phyloP scores from a whole-genome alignment of 805 yeast genomes.

The Lipomyces spencermartinsiae region DNA sequence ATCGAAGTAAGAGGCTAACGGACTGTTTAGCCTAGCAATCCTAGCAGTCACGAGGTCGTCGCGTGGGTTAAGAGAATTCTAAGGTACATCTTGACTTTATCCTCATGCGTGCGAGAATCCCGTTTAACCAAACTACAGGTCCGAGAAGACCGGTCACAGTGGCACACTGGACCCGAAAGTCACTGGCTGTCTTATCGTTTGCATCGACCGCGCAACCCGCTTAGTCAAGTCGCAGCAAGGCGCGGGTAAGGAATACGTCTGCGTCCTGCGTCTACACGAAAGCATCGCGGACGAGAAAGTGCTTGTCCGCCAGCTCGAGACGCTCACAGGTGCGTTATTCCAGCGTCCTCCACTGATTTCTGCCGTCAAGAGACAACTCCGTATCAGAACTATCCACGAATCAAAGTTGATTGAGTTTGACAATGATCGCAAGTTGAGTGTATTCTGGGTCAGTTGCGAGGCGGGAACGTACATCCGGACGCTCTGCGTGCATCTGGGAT shows the following conservation, averaged over 20 bases:
- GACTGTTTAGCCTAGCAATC: conserved; percentile 75
- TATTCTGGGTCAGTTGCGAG: conserved; percentile 99
- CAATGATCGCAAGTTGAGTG: conserved; percentile 94
- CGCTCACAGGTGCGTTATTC: conserved; percentile 96
- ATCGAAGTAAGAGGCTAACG: neutral
- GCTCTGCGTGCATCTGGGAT: conserved; percentile 97
- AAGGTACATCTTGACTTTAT: conserved; percentile 10
- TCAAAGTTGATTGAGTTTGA: conserved; percentile 95
- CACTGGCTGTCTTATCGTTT: conserved; percentile 97
- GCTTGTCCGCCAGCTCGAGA: conserved; percentile 84
- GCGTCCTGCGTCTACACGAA: conserved; percentile 95
- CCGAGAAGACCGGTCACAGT: conserved; percentile 98
- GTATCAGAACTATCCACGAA: conserved; percentile 97
- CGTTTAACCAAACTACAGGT: conserved; percentile 53
- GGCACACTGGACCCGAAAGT: conserved; percentile 99
- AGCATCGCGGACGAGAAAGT: conserved; percentile 89
- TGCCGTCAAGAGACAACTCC: conserved; percentile 98
- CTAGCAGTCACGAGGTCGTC: conserved; percentile 98
- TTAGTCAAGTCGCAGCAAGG: conserved; percentile 98
- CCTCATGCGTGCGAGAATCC: neutral
- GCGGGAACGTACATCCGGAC: conserved; percentile 99
- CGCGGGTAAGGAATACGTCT: conserved; percentile 99
- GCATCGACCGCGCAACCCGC: conserved; percentile 98
- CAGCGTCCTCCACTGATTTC: conserved; percentile 99
- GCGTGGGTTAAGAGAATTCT: conserved; percentile 98